Percentiles rank a stretch among this genome's conserved stretches.
Conservation (phyloP, 2,329 filamentous ascomycete species). For the Botrytis medusae region DNA sequence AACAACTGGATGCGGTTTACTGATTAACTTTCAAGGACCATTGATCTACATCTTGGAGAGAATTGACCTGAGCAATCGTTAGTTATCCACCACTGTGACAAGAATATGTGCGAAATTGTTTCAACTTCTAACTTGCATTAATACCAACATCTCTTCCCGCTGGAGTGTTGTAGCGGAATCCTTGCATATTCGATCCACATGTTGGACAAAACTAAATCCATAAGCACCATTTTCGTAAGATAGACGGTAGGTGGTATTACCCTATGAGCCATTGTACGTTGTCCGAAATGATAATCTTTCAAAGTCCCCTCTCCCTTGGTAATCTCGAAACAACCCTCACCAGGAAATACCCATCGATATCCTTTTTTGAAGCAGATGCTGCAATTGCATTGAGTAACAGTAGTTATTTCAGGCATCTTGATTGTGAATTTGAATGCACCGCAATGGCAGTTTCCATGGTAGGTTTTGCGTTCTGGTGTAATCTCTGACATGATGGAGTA, state of each 20-base stretch:
- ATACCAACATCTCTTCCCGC: constrained; percentile 41
- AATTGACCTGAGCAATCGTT: constrained; percentile 23
- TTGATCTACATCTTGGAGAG: constrained; percentile 29
- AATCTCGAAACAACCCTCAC: constrained; percentile 43
- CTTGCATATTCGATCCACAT: constrained; percentile 50
- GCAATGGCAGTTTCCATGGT: constrained; percentile 61
- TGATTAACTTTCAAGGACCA: constrained; percentile 24
- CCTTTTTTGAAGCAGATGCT: constrained; percentile 60
- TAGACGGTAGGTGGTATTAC: constrained; percentile 28
- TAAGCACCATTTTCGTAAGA: neutral
- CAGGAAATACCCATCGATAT: constrained; percentile 44
- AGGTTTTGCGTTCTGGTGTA: constrained; percentile 28
- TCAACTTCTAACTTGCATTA: constrained; percentile 43
- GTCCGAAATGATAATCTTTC: constrained; percentile 47
- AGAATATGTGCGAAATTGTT: no score
- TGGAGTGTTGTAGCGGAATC: constrained; percentile 35
- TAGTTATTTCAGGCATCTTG: constrained; percentile 56
- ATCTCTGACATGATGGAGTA: neutral
- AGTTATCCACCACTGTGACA: neutral
- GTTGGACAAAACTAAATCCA: constrained; percentile 50
- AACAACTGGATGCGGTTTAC: constrained; percentile 4
- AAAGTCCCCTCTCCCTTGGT: constrained; percentile 49
- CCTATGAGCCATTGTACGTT: constrained; percentile 45
- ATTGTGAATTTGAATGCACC: constrained; percentile 53
- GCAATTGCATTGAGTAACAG: constrained; percentile 61